Evolutionary conservation across 1,139 yeast species (phyloP).

Genomic region (Taiozyma onychis): DNA sequence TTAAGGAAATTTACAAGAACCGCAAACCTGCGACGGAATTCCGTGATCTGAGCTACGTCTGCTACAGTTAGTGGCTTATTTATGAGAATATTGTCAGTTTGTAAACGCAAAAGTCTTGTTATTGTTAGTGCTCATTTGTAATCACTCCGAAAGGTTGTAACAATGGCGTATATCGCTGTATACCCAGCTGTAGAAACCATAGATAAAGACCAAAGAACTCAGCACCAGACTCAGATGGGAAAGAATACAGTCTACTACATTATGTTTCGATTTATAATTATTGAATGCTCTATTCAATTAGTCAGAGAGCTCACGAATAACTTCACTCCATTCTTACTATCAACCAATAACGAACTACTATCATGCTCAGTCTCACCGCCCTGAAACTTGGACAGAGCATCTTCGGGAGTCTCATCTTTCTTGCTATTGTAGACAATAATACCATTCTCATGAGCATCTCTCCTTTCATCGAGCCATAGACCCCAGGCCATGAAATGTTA

Average conservation of each 20-base stretch:
- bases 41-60: neutral
- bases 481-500: slow-evolving; percentile 22
- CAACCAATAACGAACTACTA: neutral
- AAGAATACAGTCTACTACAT: no score
- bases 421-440: slow-evolving; percentile 29
- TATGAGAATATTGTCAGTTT: no score
- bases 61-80: no score
- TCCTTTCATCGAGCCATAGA: slow-evolving; percentile 38
- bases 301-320: neutral
- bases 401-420: slow-evolving; percentile 12
- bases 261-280: no score
- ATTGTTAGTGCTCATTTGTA: neutral
- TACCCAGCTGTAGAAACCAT: no score
- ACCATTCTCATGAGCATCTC: slow-evolving; percentile 40
- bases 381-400: neutral
- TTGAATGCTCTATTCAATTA: neutral
- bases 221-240: no score
- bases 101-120: no score
- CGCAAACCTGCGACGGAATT: no score
- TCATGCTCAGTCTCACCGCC: neutral
- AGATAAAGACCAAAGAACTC: no score
- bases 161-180: no score
- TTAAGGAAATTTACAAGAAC: no score
- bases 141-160: neutral
- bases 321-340: neutral